These are phyloP conservation scores for Lathyrus tuberosus DNA, from an alignment of 306 rosid species.

Conservation along the genomic window DNA sequence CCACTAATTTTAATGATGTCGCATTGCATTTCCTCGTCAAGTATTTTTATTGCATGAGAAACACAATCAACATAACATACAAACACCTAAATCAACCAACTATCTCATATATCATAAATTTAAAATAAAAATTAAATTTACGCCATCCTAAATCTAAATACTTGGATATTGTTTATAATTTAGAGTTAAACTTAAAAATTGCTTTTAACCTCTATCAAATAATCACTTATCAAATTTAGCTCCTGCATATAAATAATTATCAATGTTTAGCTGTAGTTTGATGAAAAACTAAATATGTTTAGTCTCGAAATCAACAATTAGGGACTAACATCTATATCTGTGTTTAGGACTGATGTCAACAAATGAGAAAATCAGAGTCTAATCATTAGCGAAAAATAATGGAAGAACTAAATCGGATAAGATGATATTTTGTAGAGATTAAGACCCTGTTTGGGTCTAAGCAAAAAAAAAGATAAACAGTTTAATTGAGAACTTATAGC, in stretches of 20 bases:
- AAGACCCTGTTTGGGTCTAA: not conserved
- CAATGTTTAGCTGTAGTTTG: too few relatives aligned
- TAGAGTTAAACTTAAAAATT: not conserved
- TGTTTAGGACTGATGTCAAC: too few relatives aligned
- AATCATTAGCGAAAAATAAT: too few relatives aligned
- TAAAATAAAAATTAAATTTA: not conserved
- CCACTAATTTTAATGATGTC: conserved; percentile 84
- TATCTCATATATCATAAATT: not conserved
- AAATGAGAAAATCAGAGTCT: too few relatives aligned
- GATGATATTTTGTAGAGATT: too few relatives aligned
- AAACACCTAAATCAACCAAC: conserved; percentile 27
- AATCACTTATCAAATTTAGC: not conserved
- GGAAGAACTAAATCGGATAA: too few relatives aligned
- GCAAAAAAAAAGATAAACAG: too few relatives aligned
- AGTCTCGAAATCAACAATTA: too few relatives aligned
- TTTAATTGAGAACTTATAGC: not conserved
- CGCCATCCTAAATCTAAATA: not conserved
- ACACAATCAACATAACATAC: conserved; percentile 1
- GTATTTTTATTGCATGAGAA: conserved; percentile 75
- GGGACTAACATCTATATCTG: too few relatives aligned
- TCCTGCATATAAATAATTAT: too few relatives aligned
- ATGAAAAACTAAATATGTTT: too few relatives aligned
- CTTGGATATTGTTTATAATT: not conserved
- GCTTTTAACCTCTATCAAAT: not conserved
- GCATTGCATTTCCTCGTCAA: conserved; percentile 82